These are phyloP conservation scores for Colletotrichum melonis DNA, from an alignment of 2,329 filamentous ascomycete species.

Conservation along the genomic window DNA sequence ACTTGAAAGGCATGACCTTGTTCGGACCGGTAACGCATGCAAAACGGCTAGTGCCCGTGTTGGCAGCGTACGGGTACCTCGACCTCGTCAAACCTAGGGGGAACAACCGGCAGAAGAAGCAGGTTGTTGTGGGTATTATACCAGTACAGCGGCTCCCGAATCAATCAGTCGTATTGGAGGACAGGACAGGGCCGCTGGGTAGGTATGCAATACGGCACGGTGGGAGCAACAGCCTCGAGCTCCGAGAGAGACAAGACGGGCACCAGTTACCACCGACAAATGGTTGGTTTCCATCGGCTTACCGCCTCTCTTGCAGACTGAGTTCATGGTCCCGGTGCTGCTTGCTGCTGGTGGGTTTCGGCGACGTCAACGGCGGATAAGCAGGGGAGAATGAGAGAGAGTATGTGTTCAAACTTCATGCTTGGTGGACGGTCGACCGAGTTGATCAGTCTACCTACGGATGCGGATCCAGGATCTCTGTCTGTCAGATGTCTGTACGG, in stretches of 20 bases:
- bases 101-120: background rate
- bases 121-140: background rate
- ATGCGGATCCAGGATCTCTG: background rate
- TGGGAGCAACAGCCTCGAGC: background rate
- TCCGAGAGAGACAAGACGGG: background rate
- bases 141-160: background rate
- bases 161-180: background rate
- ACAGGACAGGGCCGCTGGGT: too few species aligned
- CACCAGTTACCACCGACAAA: background rate
- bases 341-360: background rate
- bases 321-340: background rate
- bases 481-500: background rate
- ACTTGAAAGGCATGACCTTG: background rate
- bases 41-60: conserved; percentile 4
- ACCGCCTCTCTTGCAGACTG: background rate
- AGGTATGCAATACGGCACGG: background rate
- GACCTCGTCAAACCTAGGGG: background rate
- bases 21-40: conserved; percentile 5
- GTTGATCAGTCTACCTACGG: background rate
- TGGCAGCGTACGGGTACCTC: background rate
- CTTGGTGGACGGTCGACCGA: too few species aligned
- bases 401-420: background rate
- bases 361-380: background rate
- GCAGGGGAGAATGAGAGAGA: background rate
- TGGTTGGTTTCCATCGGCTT: background rate